Base-by-base conservation (phyloP, 148 eudicot species). In the Suaeda aralocaspica region DNA sequence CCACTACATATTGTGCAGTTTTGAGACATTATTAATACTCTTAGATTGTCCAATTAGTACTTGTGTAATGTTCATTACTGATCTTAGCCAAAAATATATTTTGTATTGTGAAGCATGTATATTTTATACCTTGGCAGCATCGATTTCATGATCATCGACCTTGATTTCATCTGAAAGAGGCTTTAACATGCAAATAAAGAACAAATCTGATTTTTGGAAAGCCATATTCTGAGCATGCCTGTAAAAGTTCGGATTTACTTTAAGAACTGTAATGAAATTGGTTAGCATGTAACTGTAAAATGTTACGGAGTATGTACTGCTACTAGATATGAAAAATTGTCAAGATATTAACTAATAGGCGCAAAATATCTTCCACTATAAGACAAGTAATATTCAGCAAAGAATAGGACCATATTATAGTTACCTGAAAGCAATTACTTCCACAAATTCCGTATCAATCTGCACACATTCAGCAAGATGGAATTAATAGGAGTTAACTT, bases 211-310 rank as follows among this genome's bases (percentile, higher is more conserved):
- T 76, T 92, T 92, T 51, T 86, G 87, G 42, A 92, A 92, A 22
- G 96, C 87, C 82, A 88, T 87, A 81, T 89, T 89, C 64, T 89
- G 96, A 31, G 85, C 96, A 67, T 92, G 97, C 89, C 97, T 91
- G 84, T 15, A 41, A 52, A 39, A 15, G 21, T 13, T 6, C 18
- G 4, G 22, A 34, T 34, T 9, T 5, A 1, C 16, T 7, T 28
- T 29, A 12, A 59, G 12, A 31, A 30, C 41, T 59, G 42, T 14
- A 13, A 25, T 2, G 11, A 3, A 45, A 13, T 45, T 45, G 0
- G 16, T 16, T 9, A 6, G 5, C 18, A 30, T 19, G 65, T 19
- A 24, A 8, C 34, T 22, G 28, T 29, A n/a, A n/a, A n/a, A n/a
- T n/a, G n/a, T n/a, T n/a, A n/a, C n/a, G n/a, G n/a, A n/a, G n/a